These are phyloP conservation scores for Starmerella sirachaensis DNA, from an alignment of 805 yeast genomes.

Conservation along the genomic window DNA sequence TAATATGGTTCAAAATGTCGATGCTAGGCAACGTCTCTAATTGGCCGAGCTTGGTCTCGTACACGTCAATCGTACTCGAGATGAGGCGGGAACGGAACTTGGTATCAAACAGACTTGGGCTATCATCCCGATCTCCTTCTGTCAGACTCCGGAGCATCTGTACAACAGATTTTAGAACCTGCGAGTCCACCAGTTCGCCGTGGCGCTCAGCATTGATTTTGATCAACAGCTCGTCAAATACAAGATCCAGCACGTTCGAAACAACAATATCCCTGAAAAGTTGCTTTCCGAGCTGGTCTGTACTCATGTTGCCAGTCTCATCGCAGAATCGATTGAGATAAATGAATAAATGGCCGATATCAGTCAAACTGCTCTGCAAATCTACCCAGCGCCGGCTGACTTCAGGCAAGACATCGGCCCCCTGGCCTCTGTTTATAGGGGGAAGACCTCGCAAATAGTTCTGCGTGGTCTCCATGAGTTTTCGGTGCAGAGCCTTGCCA, in stretches of 20 bases:
- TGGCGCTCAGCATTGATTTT: constrained; percentile 14
- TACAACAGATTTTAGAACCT: constrained; percentile 4
- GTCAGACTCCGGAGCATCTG: constrained; percentile 16
- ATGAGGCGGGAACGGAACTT: constrained; percentile 10
- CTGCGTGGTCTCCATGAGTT: constrained; percentile 9
- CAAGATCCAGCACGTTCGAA: constrained; percentile 1
- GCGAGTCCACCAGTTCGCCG: constrained; percentile 12
- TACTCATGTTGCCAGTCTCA: constrained; percentile 11
- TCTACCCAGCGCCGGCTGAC: constrained; percentile 16
- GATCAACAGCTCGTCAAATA: constrained; percentile 5
- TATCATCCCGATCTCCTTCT: constrained; percentile 9
- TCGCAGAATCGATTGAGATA: constrained; percentile 21
- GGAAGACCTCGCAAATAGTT: constrained; percentile 12
- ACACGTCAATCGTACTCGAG: constrained; percentile 1
- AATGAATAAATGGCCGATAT: constrained; percentile 22
- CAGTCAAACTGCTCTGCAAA: constrained; percentile 11
- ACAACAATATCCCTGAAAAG: constrained; percentile 18
- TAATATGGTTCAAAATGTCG: constrained; percentile 2
- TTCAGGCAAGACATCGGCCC: constrained; percentile 4
- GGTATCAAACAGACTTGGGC: constrained; percentile 16
- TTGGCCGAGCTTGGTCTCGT: not conserved
- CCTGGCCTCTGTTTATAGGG: not conserved
- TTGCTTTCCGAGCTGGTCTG: constrained; percentile 16
- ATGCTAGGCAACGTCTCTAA: constrained; percentile 1
- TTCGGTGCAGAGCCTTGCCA: constrained; percentile 17